Conservation (phyloP, 345 rosid species). For the Erysimum cheiranthoides region DNA sequence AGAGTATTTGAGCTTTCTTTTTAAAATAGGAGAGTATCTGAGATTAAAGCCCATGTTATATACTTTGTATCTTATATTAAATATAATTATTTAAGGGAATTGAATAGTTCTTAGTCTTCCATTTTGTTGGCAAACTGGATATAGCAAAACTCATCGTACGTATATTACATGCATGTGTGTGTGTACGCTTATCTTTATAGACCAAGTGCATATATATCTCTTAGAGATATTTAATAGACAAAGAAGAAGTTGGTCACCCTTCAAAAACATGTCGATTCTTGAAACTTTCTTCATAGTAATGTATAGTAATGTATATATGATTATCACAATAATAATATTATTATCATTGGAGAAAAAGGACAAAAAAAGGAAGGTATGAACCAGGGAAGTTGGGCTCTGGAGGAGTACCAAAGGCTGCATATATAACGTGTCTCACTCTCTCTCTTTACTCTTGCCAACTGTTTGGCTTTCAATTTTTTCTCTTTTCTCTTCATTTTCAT, state of each 20-base stretch:
- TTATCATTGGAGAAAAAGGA: slow-evolving; percentile 5
- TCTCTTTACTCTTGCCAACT: slow-evolving; percentile 30
- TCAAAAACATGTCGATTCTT: neutral
- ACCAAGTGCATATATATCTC: slow-evolving; percentile 20
- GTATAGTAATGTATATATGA: neutral
- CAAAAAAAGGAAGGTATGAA: slow-evolving; percentile 43
- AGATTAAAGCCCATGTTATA: no score
- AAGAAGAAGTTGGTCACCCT: neutral
- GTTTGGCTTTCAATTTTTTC: neutral
- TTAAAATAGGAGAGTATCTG: no score
- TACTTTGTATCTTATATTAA: neutral
- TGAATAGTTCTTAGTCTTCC: neutral
- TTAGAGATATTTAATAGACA: slow-evolving; percentile 22
- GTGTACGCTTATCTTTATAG: slow-evolving; percentile 13
- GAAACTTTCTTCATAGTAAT: neutral
- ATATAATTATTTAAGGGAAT: slow-evolving; percentile 7
- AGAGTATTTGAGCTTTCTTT: no score
- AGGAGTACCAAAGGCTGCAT: slow-evolving; percentile 39
- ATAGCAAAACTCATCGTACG: slow-evolving; percentile 15
- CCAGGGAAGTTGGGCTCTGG: slow-evolving; percentile 47
- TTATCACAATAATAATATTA: neutral
- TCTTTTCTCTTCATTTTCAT: neutral
- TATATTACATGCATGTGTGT: slow-evolving; percentile 7
- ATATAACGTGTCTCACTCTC: slow-evolving; percentile 34
- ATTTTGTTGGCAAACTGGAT: slow-evolving; percentile 17